phyloP scores from a whole-genome alignment of 1,284 basidiomycete species.

The Tilletiopsis washingtonensis region DNA sequence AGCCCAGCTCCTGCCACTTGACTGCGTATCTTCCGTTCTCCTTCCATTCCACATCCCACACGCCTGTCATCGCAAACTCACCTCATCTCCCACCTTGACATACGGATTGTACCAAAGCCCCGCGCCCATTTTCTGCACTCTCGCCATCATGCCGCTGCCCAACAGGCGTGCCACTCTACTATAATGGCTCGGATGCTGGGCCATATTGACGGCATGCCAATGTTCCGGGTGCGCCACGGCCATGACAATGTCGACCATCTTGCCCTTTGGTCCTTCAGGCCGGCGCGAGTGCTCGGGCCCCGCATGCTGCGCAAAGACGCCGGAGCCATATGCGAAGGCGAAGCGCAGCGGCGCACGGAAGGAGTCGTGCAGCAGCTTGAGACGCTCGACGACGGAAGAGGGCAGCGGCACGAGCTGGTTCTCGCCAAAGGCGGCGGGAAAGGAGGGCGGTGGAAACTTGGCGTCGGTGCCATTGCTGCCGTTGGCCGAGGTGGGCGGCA shows the following conservation, averaged over 20 bases:
- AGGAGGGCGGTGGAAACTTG: slow-evolving; percentile 14
- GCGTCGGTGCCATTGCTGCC: too few relatives aligned
- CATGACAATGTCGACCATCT: slow-evolving; percentile 89
- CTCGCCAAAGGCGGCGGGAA: slow-evolving; percentile 29
- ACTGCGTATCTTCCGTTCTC: too few relatives aligned
- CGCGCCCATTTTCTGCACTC: slow-evolving; percentile 70
- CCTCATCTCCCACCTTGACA: slow-evolving; percentile 21
- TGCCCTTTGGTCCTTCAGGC: slow-evolving; percentile 24
- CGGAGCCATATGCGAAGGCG: slow-evolving; percentile 90
- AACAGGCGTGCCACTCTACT: slow-evolving; percentile 71
- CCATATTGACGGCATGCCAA: slow-evolving; percentile 91
- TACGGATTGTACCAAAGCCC: slow-evolving; percentile 65
- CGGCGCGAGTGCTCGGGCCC: slow-evolving; percentile 48
- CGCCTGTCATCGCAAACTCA: too few relatives aligned
- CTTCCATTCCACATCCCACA: too few relatives aligned
- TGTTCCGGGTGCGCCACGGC: slow-evolving; percentile 82
- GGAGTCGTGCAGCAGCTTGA: slow-evolving; percentile 19
- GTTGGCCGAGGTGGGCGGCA: too few relatives aligned
- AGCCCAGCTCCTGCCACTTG: too few relatives aligned
- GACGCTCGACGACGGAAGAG: slow-evolving; percentile 10
- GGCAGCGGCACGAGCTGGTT: slow-evolving; percentile 34
- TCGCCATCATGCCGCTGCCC: slow-evolving; percentile 68
- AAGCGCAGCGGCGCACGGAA: slow-evolving; percentile 78
- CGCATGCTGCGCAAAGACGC: slow-evolving; percentile 78
- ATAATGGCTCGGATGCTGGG: slow-evolving; percentile 81